Evolutionary conservation across 1,284 basidiomycete genomes (phyloP), one percentile per base, ranked within the genome.

Genomic region (Cystobasidium sp.): DNA sequence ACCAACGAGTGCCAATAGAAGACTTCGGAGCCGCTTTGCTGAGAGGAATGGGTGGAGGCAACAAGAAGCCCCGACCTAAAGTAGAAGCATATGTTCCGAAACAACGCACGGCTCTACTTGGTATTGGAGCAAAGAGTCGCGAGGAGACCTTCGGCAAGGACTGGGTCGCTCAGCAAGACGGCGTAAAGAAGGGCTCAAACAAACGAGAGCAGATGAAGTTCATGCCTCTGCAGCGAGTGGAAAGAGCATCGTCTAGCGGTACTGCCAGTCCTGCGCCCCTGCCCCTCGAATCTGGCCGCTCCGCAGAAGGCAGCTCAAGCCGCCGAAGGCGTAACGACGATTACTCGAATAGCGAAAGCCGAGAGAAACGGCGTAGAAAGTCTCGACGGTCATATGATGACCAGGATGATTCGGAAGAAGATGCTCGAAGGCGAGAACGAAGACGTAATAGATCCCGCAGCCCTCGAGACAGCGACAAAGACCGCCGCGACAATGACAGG

Each of bases 11-110:
- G 0, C 96, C 96, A 0, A 89, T 99, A 22, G 90, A 91, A 8
- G 91, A 93, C 70, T 99, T 99, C 78, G 96, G 97, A 10, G 89
- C 91, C 6, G 96, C 96, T 6, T 87, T 99, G 80, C 86, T 97
- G 6, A 88, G 95, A 55, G 96, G 96, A 0, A 98, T 99, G 96
- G 96, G 95, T 3, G 88, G 90, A 0, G 87, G 88, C 18, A 84
- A 86, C 69, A 86, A 87, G 31, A 86, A 85, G 75, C 75, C 76
- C 1, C 75, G 79, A 53, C 81, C 81, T 7, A 79, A 81, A 61
- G 75, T 75, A 5, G 87, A 92, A 78, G 90, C 93, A 1, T 94
- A 93, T 81, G 83, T 94, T 0, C 94, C 94, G 0, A 85, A 87
- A 75, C 84, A 90, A 0, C 86, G 94, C 7, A 92, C 94, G 1